Evolutionary conservation across 2,329 filamentous ascomycete genomes (phyloP).

Genomic region (Corynespora cassiicola): DNA sequence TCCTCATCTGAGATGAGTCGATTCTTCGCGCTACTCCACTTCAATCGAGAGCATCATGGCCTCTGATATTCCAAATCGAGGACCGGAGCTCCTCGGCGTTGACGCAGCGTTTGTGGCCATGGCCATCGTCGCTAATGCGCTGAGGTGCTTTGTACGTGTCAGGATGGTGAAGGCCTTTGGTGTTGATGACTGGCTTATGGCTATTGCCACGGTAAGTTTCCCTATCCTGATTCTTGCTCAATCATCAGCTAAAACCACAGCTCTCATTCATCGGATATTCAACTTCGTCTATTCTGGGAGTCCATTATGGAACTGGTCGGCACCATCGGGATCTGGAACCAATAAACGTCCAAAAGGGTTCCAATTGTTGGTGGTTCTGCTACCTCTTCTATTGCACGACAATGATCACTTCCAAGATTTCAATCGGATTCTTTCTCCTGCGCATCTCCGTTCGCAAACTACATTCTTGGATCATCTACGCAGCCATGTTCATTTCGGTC

Average conservation of each 20-base stretch:
- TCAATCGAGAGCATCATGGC: conserved; percentile 31
- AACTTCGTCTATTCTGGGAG: conserved; percentile 32
- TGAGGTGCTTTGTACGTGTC: conserved; percentile 39
- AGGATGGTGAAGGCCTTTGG: conserved; percentile 44
- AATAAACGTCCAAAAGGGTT: conserved; percentile 27
- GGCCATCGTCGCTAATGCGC: conserved; percentile 28
- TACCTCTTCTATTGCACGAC: conserved; percentile 39
- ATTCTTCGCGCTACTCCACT: no score
- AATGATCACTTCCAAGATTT: conserved; percentile 42
- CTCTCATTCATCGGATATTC: conserved; percentile 31
- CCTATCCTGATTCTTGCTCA: neutral
- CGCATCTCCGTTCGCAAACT: conserved; percentile 36
- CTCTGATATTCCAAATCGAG: conserved; percentile 32
- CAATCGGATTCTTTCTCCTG: conserved; percentile 40
- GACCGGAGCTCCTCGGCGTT: conserved; percentile 38
- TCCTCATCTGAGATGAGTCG: no score
- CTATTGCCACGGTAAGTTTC: conserved; percentile 33
- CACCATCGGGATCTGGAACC: conserved; percentile 30
- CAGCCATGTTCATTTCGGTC: conserved; percentile 43
- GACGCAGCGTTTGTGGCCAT: conserved; percentile 34
- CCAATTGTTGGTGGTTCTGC: conserved; percentile 41
- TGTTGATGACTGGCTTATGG: conserved; percentile 44
- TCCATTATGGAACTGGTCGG: conserved; percentile 37
- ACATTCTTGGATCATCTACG: conserved; percentile 45
- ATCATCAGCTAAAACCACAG: conserved; percentile 16